A percentile compares a stretch with the other conserved stretches of the same genome.
Conservation (phyloP, 352 stramenopile species). For the Saprolegnia diclina region DNA sequence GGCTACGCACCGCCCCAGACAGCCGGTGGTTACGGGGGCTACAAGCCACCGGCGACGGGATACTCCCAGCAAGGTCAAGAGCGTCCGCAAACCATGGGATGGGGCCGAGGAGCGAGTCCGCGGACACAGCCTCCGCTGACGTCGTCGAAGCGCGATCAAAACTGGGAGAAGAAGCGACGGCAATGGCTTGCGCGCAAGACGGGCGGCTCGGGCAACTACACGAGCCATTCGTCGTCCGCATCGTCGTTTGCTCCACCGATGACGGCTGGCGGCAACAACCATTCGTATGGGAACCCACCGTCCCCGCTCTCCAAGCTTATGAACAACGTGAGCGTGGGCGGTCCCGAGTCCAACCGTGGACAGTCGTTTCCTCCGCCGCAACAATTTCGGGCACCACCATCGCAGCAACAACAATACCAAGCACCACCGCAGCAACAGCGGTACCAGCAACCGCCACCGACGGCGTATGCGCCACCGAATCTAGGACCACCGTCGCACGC, state of each 20-base stretch:
- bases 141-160: slow-evolving; percentile 71
- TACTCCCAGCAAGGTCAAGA: background rate
- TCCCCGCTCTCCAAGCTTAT: slow-evolving; percentile 73
- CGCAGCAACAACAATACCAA: background rate
- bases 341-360: background rate
- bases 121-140: slow-evolving; percentile 52
- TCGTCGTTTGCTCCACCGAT: slow-evolving; percentile 18
- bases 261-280: slow-evolving; percentile 24
- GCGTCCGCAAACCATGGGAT: slow-evolving; percentile 17
- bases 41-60: slow-evolving; percentile 3
- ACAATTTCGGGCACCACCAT: background rate
- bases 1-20: slow-evolving; percentile 26
- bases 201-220: slow-evolving; percentile 27
- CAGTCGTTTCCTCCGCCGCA: background rate
- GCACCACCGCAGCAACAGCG: slow-evolving; percentile 6
- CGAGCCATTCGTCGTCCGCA: slow-evolving; percentile 20
- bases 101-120: slow-evolving; percentile 31
- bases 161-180: slow-evolving; percentile 71
- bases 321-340: slow-evolving; percentile 42
- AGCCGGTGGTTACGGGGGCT: background rate
- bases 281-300: slow-evolving; percentile 31
- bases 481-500: background rate
- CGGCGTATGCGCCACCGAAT: background rate
- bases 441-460: slow-evolving; percentile 16
- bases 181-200: slow-evolving; percentile 61